A percentile compares a stretch with the other conserved stretches of the same genome.
These are phyloP conservation scores for Chrysoporthe deuterocubensis DNA, from an alignment of 2,329 filamentous ascomycete species.

Conservation along the genomic window DNA sequence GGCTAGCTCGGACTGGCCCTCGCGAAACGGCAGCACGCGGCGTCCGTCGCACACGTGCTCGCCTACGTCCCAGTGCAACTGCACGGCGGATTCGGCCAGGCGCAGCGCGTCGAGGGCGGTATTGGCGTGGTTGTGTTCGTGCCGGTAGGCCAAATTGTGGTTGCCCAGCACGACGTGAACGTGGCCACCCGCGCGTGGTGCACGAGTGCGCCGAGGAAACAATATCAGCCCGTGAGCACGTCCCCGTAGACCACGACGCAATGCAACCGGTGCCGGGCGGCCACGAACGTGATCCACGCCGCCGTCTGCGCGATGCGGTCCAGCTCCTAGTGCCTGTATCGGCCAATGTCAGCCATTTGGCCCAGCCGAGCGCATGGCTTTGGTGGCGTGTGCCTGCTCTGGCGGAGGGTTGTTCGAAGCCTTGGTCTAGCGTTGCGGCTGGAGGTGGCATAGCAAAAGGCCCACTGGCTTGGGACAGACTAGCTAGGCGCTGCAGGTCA, in stretches of 20 bases:
- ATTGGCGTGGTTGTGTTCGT: conserved; percentile 36
- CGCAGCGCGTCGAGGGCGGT: conserved; percentile 38
- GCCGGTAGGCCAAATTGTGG: conserved; percentile 40
- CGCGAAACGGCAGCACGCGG: conserved; percentile 39
- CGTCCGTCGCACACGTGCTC: conserved; percentile 37
- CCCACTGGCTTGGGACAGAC: no score
- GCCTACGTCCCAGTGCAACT: conserved; percentile 34
- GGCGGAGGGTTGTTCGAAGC: neutral
- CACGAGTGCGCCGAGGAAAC: conserved; percentile 37
- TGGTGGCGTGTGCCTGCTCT: neutral
- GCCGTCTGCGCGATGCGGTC: conserved; percentile 37
- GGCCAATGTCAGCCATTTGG: conserved; percentile 39
- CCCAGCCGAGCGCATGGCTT: neutral
- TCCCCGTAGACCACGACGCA: conserved; percentile 41
- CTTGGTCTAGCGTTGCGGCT: neutral
- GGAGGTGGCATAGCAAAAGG: no score
- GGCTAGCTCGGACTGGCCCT: conserved; percentile 37
- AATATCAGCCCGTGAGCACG: conserved; percentile 39
- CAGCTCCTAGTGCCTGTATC: conserved; percentile 37
- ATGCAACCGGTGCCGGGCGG: conserved; percentile 29
- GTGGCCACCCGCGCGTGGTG: conserved; percentile 34
- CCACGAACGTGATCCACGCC: conserved; percentile 37
- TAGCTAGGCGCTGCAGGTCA: no score
- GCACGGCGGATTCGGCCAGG: conserved; percentile 21
- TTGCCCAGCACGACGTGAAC: conserved; percentile 41